These are phyloP conservation scores for Kurtzmaniella quercitrusa DNA, from an alignment of 1,139 yeast genomes.

Conservation along the genomic window DNA sequence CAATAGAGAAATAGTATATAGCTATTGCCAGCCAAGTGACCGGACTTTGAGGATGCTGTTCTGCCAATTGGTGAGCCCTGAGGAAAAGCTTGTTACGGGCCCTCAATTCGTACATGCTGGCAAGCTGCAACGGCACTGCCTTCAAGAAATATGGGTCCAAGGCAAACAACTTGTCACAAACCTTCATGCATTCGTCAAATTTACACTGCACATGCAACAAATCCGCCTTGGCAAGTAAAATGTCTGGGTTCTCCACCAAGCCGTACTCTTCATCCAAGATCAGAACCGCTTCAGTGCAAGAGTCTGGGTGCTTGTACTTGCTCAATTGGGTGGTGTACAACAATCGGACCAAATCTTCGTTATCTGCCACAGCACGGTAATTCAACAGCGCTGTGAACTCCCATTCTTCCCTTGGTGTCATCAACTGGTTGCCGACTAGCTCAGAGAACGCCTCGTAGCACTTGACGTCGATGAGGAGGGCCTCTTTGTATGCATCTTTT, in stretches of 20 bases:
- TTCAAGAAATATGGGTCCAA: constrained; percentile 69
- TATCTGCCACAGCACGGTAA: constrained; percentile 74
- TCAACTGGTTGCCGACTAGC: constrained; percentile 63
- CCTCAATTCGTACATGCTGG: constrained; percentile 82
- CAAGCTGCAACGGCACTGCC: constrained; percentile 74
- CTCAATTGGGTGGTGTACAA: constrained; percentile 75
- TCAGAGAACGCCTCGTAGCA: constrained; percentile 93
- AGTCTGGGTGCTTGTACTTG: constrained; percentile 60
- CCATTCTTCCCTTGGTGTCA: constrained; percentile 89
- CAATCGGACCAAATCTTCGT: constrained; percentile 71
- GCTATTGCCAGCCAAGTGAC: constrained; percentile 94
- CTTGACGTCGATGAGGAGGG: constrained; percentile 81
- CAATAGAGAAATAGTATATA: constrained; percentile 75
- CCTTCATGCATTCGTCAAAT: constrained; percentile 67
- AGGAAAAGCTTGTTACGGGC: constrained; percentile 78
- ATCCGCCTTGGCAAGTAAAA: constrained; percentile 69
- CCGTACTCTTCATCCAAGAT: constrained; percentile 68
- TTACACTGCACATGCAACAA: constrained; percentile 71
- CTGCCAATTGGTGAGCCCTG: constrained; percentile 83
- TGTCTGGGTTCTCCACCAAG: constrained; percentile 64
- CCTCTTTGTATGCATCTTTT: constrained; percentile 83
- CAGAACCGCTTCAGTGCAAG: constrained; percentile 63
- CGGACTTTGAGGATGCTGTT: constrained; percentile 75
- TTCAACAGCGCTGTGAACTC: constrained; percentile 63
- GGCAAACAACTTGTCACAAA: constrained; percentile 64